Conservation (phyloP, 78 protist genomes). For the Ministeria vibrans region DNA sequence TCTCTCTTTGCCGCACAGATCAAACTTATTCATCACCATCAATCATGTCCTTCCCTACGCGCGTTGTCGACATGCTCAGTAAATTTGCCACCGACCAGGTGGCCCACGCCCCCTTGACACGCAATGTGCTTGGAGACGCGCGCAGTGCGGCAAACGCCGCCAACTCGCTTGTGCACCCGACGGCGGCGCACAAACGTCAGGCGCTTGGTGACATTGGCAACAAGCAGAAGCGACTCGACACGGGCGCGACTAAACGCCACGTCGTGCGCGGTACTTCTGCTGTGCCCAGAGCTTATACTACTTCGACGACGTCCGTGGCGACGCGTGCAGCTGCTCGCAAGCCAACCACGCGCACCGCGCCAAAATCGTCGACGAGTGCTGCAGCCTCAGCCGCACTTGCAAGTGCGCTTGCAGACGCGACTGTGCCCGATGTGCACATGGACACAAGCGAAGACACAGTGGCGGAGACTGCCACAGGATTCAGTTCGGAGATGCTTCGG, state of each 20-base stretch:
- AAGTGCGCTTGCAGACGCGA: neutral
- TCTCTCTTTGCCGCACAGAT: neutral
- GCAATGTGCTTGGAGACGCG: neutral
- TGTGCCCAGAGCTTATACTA: neutral
- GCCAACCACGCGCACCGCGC: neutral
- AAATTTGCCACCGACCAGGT: too few relatives aligned
- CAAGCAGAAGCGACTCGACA: neutral
- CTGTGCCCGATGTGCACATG: neutral
- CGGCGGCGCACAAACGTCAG: constrained; percentile 1
- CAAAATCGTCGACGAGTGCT: neutral
- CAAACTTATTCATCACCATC: neutral
- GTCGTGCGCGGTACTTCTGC: neutral
- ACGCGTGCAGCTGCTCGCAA: neutral
- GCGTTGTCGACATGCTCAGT: too few relatives aligned
- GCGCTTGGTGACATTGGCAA: constrained; percentile 4
- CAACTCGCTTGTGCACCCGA: neutral
- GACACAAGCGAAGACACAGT: neutral
- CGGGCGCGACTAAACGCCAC: neutral
- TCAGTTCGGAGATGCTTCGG: neutral
- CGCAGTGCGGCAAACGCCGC: neutral
- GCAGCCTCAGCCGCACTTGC: neutral
- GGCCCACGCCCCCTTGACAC: too few relatives aligned
- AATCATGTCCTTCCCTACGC: neutral
- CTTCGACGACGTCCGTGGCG: neutral
- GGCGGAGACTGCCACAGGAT: neutral